phyloP scores from a whole-genome alignment of 768 basidiomycete species.

The Termitomyces sp. region DNA sequence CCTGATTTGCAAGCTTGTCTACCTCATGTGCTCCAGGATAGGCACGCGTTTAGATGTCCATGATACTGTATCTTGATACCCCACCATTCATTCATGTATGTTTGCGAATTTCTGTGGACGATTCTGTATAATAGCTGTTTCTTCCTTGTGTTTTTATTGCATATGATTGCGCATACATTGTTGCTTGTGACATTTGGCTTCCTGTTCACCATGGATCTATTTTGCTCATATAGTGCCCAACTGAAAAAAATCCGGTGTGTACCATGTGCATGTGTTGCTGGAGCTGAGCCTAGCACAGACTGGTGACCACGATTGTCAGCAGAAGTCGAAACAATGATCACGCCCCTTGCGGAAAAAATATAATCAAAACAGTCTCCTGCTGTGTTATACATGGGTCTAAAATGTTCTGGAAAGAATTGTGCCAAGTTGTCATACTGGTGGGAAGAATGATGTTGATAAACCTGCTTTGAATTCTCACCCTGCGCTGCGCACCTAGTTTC shows the following conservation, averaged over 20 bases:
- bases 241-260: not conserved
- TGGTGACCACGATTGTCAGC: not conserved
- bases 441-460: not conserved
- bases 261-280: not conserved
- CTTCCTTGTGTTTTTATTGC: not conserved
- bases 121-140: not conserved
- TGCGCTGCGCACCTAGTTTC: not conserved
- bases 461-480: not conserved
- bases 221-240: not conserved
- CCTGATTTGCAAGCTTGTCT: not conserved
- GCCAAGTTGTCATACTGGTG: not conserved
- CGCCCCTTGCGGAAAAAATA: not conserved
- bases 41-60: not conserved
- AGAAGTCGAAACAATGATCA: not conserved
- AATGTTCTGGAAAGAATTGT: not conserved
- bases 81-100: not conserved
- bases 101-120: not conserved
- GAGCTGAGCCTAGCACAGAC: not conserved
- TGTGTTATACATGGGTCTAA: not conserved
- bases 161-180: not conserved
- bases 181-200: not conserved
- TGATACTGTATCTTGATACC: not conserved
- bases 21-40: not conserved
- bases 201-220: not conserved
- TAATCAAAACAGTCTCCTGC: not conserved